Evolutionary conservation across 768 basidiomycete species (phyloP).

Genomic region (Kwoniella dejecticola): DNA sequence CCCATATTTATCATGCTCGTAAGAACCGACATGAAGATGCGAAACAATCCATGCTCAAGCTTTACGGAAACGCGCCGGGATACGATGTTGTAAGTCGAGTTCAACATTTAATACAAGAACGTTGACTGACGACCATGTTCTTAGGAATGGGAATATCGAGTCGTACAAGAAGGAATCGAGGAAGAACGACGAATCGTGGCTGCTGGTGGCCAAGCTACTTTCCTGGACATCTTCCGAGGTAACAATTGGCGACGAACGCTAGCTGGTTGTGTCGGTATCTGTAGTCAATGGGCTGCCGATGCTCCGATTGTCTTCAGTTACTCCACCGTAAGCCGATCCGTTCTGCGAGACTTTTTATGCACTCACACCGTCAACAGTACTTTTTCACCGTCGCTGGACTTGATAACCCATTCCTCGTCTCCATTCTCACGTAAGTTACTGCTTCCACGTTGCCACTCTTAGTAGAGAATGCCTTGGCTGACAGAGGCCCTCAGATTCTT

Average conservation of each 20-base stretch:
- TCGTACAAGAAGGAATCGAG: constrained; percentile 29
- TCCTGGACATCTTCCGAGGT: constrained; percentile 31
- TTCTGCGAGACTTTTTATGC: not conserved
- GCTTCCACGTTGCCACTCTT: not conserved
- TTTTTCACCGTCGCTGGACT: constrained; percentile 29
- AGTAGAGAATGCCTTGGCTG: not conserved
- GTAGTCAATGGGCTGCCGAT: constrained; percentile 22
- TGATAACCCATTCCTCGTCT: constrained; percentile 24
- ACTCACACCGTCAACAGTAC: constrained; percentile 12
- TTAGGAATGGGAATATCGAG: constrained; percentile 29
- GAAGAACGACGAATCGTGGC: constrained; percentile 8
- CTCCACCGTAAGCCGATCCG: constrained; percentile 20
- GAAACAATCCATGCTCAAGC: constrained; percentile 20
- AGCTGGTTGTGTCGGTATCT: constrained; percentile 27
- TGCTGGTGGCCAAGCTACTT: not conserved
- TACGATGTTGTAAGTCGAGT: constrained; percentile 32
- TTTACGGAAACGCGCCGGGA: constrained; percentile 23
- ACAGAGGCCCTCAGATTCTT: constrained; percentile 11
- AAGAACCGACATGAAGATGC: constrained; percentile 21
- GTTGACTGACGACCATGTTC: not conserved
- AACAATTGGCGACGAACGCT: constrained; percentile 26
- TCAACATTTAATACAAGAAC: not conserved
- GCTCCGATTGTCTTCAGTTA: constrained; percentile 34
- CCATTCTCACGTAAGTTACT: constrained; percentile 21
- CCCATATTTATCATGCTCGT: constrained; percentile 24